These are phyloP conservation scores for Nothopassalora personata DNA, from an alignment of 2,329 filamentous ascomycete genomes.

Conservation along the genomic window DNA sequence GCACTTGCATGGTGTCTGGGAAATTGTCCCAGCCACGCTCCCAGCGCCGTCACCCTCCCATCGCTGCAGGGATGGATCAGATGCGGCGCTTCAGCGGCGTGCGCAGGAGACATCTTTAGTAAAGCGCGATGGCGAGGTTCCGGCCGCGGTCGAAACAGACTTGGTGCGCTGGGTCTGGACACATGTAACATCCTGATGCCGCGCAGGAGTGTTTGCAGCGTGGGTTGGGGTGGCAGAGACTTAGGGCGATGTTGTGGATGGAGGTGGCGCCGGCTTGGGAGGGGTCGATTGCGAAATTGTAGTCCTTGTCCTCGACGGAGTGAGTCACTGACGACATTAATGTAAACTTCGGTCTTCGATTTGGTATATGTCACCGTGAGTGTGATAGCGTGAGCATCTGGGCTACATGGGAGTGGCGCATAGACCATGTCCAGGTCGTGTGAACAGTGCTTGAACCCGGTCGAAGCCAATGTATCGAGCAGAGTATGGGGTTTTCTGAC, in stretches of 20 bases:
- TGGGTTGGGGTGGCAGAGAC: background rate
- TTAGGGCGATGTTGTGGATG: background rate
- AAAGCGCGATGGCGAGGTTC: slow-evolving; percentile 7
- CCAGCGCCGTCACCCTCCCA: background rate
- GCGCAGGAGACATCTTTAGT: background rate
- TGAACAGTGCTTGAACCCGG: too few species aligned
- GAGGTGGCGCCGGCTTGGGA: background rate
- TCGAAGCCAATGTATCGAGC: too few species aligned
- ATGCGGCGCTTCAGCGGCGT: background rate
- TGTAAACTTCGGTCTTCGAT: too few species aligned
- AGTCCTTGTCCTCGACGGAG: too few species aligned
- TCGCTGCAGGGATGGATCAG: background rate
- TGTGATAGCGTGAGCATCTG: too few species aligned
- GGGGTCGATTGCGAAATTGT: background rate
- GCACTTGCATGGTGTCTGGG: too few species aligned
- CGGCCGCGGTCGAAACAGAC: slow-evolving; percentile 13
- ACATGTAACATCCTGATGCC: slow-evolving; percentile 10
- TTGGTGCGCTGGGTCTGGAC: slow-evolving; percentile 5
- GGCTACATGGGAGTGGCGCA: too few species aligned
- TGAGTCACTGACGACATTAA: too few species aligned
- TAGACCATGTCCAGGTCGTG: too few species aligned
- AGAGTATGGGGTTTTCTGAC: too few species aligned
- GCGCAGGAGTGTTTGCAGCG: slow-evolving; percentile 5
- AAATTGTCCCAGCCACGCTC: background rate
- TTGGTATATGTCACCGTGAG: too few species aligned